A percentile compares a stretch with the other conserved stretches of the same genome.
Conservation (phyloP, 1,139 yeast species). For the Debaryomyces subglobosus region DNA sequence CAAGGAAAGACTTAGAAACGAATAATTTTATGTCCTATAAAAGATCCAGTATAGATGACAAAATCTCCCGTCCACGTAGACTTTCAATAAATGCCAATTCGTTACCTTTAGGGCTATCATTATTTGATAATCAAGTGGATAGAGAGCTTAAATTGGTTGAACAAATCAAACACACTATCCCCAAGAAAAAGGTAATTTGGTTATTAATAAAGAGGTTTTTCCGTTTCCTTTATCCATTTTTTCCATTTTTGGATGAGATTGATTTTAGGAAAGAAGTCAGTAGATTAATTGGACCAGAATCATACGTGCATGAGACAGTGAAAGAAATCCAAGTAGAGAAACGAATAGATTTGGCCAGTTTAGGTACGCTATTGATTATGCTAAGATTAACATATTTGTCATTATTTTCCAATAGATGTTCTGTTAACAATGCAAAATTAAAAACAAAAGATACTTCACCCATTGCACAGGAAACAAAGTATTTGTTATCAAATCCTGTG, state of each 20-base stretch:
- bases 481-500: conserved; percentile 31
- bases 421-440: conserved; percentile 11
- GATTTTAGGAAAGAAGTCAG: conserved; percentile 24
- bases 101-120: conserved; percentile 14
- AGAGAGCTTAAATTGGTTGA: conserved; percentile 30
- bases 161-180: conserved; percentile 26
- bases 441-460: conserved; percentile 10
- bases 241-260: conserved; percentile 36
- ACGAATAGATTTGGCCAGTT: conserved; percentile 24
- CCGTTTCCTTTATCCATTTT: conserved; percentile 26
- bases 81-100: background rate
- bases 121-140: conserved; percentile 27
- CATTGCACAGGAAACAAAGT: conserved; percentile 24
- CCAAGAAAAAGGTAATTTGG: conserved; percentile 32
- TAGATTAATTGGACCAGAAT: conserved; percentile 30
- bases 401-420: conserved; percentile 20
- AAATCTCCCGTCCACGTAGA: background rate
- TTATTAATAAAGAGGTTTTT: conserved; percentile 31
- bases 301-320: conserved; percentile 21
- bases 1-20: background rate
- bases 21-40: conserved; percentile 4
- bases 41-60: background rate
- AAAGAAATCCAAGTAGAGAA: conserved; percentile 19
- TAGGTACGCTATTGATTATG: conserved; percentile 24
- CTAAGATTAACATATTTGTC: conserved; percentile 27